A percentile compares a stretch with the other conserved stretches of the same genome.
Evolutionary conservation across 805 yeast species (phyloP).

Genomic region (Tetrapisispora iriomotensis): DNA sequence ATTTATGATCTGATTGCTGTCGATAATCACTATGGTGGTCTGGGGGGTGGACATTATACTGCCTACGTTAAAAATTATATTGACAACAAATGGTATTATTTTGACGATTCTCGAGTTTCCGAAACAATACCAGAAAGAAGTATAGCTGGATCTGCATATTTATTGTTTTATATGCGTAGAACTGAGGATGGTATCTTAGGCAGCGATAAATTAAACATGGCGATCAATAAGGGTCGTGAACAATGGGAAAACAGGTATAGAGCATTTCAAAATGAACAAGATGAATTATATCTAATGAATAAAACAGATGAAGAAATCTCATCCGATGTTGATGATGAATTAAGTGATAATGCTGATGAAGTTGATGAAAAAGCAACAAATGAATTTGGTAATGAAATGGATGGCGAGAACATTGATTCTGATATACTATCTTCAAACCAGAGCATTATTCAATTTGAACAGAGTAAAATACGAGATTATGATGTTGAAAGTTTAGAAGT

Average conservation of each 20-base stretch:
- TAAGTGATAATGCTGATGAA: constrained; percentile 9
- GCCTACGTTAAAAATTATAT: constrained; percentile 74
- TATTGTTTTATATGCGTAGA: constrained; percentile 67
- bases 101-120: constrained; percentile 72
- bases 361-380: background rate
- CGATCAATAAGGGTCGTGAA: constrained; percentile 36
- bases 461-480: constrained; percentile 6
- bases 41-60: constrained; percentile 97
- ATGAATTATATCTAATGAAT: constrained; percentile 20
- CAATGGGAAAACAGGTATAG: constrained; percentile 20
- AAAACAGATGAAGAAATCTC: constrained; percentile 18
- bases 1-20: constrained; percentile 84
- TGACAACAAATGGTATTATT: constrained; percentile 79
- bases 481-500: constrained; percentile 21
- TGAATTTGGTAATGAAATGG: constrained; percentile 3
- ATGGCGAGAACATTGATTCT: background rate
- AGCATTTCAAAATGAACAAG: constrained; percentile 16
- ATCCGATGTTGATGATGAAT: constrained; percentile 16
- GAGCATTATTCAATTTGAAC: background rate
- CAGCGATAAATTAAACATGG: constrained; percentile 34
- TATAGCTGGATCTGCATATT: constrained; percentile 72
- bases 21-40: constrained; percentile 91
- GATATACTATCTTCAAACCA: background rate
- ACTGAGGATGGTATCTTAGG: constrained; percentile 33
- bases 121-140: constrained; percentile 49